A percentile compares a stretch with the other conserved stretches of the same genome.
Evolutionary conservation across 179 eudicot genomes (phyloP).

Genomic region (Nepenthes alata): DNA sequence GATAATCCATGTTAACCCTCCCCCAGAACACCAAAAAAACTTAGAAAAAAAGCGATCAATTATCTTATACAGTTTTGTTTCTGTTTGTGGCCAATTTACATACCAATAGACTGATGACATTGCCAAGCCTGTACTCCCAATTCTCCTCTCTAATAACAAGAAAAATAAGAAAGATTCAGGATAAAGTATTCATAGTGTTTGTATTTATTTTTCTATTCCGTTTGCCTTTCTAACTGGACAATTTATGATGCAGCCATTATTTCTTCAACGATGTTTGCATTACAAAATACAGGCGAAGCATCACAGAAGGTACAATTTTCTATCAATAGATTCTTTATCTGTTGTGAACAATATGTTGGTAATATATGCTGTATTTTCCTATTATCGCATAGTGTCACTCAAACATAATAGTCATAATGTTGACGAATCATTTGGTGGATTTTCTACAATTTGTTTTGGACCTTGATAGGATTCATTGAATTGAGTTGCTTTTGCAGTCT

Average conservation of each 20-base stretch:
- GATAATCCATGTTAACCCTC: no score
- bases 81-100: no score
- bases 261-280: constrained; percentile 73
- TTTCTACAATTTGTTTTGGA: background rate
- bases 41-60: no score
- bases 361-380: background rate
- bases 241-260: constrained; percentile 55
- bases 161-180: background rate
- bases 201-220: background rate
- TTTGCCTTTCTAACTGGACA: constrained; percentile 19
- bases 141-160: no score
- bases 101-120: no score
- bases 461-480: background rate
- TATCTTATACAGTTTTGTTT: no score
- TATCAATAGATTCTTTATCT: constrained; percentile 2
- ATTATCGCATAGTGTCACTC: background rate
- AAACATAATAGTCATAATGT: background rate
- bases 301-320: constrained; percentile 40
- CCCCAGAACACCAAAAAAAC: no score
- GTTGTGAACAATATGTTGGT: no score
- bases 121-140: no score
- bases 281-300: constrained; percentile 72
- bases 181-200: background rate
- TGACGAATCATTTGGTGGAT: background rate
- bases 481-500: background rate